These are phyloP conservation scores for Solanum hybrid DNA, from an alignment of 305 asterid genomes.

Conservation along the genomic window DNA sequence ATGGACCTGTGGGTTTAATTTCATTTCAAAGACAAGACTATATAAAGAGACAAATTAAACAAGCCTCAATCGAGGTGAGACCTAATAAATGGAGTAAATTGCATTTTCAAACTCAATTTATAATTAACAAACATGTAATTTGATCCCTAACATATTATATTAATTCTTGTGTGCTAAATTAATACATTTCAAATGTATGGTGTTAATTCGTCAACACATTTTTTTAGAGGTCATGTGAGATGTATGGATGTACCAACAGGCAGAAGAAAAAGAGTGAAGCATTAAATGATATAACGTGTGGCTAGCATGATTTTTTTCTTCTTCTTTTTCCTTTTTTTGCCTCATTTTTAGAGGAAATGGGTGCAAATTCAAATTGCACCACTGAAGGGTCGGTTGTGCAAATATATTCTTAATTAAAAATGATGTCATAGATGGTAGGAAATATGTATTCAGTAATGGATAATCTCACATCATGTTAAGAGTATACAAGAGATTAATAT, in stretches of 20 bases:
- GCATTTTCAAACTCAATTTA: neutral
- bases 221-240: neutral
- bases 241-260: neutral
- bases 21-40: neutral
- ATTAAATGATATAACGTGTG: neutral
- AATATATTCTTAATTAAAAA: neutral
- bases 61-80: neutral
- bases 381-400: neutral
- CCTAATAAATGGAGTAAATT: neutral
- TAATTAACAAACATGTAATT: neutral
- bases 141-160: neutral
- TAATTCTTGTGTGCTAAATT: neutral
- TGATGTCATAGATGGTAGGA: neutral
- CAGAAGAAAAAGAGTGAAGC: neutral
- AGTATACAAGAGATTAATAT: neutral
- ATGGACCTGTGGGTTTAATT: neutral
- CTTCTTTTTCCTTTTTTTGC: neutral
- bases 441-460: too few species aligned
- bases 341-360: neutral
- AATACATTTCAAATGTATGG: neutral
- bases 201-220: neutral
- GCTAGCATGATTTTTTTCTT: neutral
- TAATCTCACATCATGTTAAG: neutral
- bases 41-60: neutral
- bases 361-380: neutral